These are phyloP conservation scores for Cardamine occulta DNA, from an alignment of 345 rosid species.

Conservation along the genomic window DNA sequence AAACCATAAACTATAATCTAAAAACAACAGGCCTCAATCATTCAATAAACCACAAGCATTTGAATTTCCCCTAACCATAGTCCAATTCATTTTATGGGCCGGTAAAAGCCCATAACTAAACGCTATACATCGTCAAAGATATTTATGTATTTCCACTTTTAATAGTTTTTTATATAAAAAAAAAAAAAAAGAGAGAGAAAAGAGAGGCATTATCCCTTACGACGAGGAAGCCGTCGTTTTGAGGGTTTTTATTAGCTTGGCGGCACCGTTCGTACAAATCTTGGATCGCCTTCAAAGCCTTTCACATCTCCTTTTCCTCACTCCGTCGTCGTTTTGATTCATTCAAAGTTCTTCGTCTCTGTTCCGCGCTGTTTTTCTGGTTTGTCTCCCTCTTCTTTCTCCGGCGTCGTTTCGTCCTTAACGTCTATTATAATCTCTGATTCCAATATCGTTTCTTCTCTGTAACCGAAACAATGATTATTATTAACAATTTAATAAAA, in stretches of 20 bases:
- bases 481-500: neutral
- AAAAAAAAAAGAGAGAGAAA: neutral
- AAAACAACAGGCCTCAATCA: neutral
- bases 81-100: neutral
- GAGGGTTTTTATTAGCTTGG: constrained; percentile 42
- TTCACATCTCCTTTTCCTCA: constrained; percentile 12
- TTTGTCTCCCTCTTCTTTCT: constrained; percentile 38
- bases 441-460: constrained; percentile 23
- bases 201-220: constrained; percentile 45
- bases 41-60: neutral
- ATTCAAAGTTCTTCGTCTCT: constrained; percentile 43
- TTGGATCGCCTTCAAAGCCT: constrained; percentile 33
- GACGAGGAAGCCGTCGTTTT: constrained; percentile 66
- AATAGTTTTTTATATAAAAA: neutral
- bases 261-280: constrained; percentile 34
- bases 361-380: constrained; percentile 39
- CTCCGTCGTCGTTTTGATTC: constrained; percentile 68
- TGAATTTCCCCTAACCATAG: neutral
- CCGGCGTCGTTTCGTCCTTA: constrained; percentile 61
- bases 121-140: neutral
- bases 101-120: constrained; percentile 14
- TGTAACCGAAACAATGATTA: neutral
- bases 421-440: constrained; percentile 22
- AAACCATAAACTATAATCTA: no score
- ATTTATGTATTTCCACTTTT: neutral